Evolutionary conservation across 2,329 filamentous ascomycete species (phyloP).

Genomic region (Tolypocladium paradoxum): DNA sequence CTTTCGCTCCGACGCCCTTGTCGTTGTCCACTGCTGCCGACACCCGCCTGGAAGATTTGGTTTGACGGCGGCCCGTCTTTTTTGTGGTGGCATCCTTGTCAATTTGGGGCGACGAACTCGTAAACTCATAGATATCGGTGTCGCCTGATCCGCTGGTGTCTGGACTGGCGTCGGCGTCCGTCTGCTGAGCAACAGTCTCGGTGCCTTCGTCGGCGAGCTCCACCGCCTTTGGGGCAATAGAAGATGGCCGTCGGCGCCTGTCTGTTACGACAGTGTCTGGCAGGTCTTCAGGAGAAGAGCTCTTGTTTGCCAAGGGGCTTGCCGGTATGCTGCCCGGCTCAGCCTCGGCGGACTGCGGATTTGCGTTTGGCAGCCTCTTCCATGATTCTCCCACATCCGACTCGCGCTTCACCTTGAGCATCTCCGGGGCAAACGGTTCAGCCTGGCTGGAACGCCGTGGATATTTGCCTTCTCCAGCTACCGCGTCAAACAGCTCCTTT

Average conservation of each 20-base stretch:
- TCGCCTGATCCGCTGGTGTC: conserved; percentile 15
- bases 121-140: conserved; percentile 45
- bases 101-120: conserved; percentile 31
- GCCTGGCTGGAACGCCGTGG: conserved; percentile 29
- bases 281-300: conserved; percentile 14
- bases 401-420: conserved; percentile 22
- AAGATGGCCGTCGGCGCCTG: conserved; percentile 29
- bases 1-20: conserved; percentile 15
- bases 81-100: conserved; percentile 16
- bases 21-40: conserved; percentile 28
- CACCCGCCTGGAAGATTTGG: conserved; percentile 24
- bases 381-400: conserved; percentile 17
- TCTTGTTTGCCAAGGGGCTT: conserved; percentile 33
- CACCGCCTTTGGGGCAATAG: conserved; percentile 8
- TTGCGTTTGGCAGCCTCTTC: conserved; percentile 14
- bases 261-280: conserved; percentile 25
- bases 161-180: conserved; percentile 7
- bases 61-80: conserved; percentile 18
- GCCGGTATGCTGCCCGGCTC: conserved; percentile 14
- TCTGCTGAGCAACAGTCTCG: background rate
- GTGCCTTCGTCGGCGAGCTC: conserved; percentile 5
- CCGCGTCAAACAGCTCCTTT: conserved; percentile 65
- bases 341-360: conserved; percentile 1
- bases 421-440: conserved; percentile 15
- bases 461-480: conserved; percentile 51